Conservation (phyloP, 441 rosid genomes). For the Arabidopsis hybrid region DNA sequence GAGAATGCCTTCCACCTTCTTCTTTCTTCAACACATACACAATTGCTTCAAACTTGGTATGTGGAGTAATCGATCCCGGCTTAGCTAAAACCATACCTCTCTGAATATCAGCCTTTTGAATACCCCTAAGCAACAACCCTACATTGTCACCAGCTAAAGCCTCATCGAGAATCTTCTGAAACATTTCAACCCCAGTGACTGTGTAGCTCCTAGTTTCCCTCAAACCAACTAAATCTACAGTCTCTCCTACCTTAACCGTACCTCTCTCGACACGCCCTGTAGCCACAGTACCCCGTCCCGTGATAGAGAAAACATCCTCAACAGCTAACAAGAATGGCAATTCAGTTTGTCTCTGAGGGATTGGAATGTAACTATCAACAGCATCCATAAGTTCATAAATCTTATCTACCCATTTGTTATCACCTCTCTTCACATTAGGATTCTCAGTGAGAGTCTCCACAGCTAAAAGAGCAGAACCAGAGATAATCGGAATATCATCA, state of each 20-base stretch:
- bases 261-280: conserved; percentile 97
- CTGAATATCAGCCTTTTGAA: conserved; percentile 86
- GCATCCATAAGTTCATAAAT: conserved; percentile 94
- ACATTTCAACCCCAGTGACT: conserved; percentile 93
- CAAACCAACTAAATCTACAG: conserved; percentile 86
- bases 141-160: conserved; percentile 95
- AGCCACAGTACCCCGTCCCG: conserved; percentile 97
- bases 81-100: conserved; percentile 98
- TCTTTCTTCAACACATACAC: conserved; percentile 98
- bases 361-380: conserved; percentile 90
- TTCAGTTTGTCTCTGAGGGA: conserved; percentile 90
- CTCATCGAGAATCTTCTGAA: conserved; percentile 88
- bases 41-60: conserved; percentile 73
- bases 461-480: conserved; percentile 86
- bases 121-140: conserved; percentile 88
- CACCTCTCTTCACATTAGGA: conserved; percentile 77
- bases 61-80: conserved; percentile 84
- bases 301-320: conserved; percentile 94
- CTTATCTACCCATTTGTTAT: conserved; percentile 94
- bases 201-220: conserved; percentile 76
- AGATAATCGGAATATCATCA: conserved; percentile 83
- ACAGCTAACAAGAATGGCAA: conserved; percentile 88
- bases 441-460: conserved; percentile 79
- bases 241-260: conserved; percentile 79
- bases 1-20: conserved; percentile 98